Evolutionary conservation across 1,284 basidiomycete species (phyloP).

Genomic region (Moesziomyces sp.): DNA sequence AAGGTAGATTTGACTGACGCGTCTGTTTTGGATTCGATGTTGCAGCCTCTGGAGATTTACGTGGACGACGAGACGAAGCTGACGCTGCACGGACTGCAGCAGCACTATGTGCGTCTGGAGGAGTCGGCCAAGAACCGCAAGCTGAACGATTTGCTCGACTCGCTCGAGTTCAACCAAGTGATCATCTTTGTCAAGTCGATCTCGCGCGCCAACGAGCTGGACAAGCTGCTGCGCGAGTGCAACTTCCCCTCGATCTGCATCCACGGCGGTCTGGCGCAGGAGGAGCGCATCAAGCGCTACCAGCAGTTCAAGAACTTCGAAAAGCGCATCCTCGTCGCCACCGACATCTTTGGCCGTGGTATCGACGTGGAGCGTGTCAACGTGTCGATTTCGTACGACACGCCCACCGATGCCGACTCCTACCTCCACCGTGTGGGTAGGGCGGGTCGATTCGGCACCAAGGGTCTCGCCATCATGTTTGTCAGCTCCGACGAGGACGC

Average conservation of each 20-base stretch:
- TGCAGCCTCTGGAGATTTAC: slow-evolving; percentile 96
- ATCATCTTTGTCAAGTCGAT: slow-evolving; percentile 99
- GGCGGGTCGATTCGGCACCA: slow-evolving; percentile 98
- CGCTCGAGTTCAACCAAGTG: slow-evolving; percentile 98
- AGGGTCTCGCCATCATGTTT: slow-evolving; percentile 98
- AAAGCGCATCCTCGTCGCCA: slow-evolving; percentile 78
- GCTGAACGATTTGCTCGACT: slow-evolving; percentile 94
- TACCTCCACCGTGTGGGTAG: slow-evolving; percentile 99
- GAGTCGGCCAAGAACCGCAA: slow-evolving; percentile 97
- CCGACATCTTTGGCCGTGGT: slow-evolving; percentile 67
- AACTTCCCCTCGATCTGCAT: slow-evolving; percentile 99
- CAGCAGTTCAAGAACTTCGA: slow-evolving; percentile 99
- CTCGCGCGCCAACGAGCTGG: slow-evolving; percentile 92
- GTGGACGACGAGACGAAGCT: slow-evolving; percentile 99
- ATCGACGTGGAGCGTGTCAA: slow-evolving; percentile 68
- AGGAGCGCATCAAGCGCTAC: slow-evolving; percentile 97
- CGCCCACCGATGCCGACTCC: slow-evolving; percentile 93
- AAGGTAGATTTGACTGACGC: not conserved
- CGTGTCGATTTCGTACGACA: slow-evolving; percentile 74
- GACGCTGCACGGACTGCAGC: slow-evolving; percentile 96
- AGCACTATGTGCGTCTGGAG: slow-evolving; percentile 88
- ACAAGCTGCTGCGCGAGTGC: slow-evolving; percentile 94
- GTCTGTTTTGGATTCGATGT: not conserved
- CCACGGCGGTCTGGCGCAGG: slow-evolving; percentile 91
- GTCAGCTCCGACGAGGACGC: slow-evolving; percentile 90